Evolutionary conservation across 345 rosid species (phyloP).

Genomic region (Salix exigua): DNA sequence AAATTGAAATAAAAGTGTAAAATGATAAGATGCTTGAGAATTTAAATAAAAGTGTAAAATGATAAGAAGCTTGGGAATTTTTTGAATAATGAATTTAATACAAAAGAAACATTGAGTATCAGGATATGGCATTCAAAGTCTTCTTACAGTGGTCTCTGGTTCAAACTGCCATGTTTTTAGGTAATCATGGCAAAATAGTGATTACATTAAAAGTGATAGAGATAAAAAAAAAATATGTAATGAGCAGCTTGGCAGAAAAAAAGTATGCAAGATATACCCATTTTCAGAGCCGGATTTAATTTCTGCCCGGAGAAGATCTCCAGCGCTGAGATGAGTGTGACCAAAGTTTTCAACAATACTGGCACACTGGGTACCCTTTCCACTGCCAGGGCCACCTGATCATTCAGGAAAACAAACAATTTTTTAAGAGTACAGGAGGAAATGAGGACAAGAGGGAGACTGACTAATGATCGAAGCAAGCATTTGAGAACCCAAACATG

Average conservation of each 20-base stretch:
- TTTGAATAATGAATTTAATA: background rate
- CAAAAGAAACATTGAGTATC: background rate
- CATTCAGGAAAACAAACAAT: conserved; percentile 9
- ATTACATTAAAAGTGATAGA: background rate
- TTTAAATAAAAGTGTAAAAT: background rate
- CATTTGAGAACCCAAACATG: background rate
- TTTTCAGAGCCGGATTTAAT: conserved; percentile 33
- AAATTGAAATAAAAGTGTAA: background rate
- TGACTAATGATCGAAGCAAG: too few species aligned
- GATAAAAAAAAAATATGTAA: background rate
- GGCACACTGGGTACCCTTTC: conserved; percentile 38
- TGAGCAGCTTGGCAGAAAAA: background rate
- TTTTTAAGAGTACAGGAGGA: background rate
- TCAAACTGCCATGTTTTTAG: background rate
- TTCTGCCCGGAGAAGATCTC: conserved; percentile 38
- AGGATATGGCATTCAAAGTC: background rate
- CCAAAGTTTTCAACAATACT: conserved; percentile 24
- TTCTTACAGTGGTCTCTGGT: background rate
- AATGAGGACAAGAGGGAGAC: background rate
- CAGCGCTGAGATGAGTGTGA: conserved; percentile 35
- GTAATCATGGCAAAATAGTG: background rate
- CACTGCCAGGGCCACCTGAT: conserved; percentile 86
- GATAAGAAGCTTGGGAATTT: background rate
- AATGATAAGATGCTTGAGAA: background rate
- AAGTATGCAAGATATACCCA: conserved; percentile 14